These are phyloP conservation scores for Linderniella brevidens DNA, from an alignment of 257 asterid genomes.

Conservation along the genomic window DNA sequence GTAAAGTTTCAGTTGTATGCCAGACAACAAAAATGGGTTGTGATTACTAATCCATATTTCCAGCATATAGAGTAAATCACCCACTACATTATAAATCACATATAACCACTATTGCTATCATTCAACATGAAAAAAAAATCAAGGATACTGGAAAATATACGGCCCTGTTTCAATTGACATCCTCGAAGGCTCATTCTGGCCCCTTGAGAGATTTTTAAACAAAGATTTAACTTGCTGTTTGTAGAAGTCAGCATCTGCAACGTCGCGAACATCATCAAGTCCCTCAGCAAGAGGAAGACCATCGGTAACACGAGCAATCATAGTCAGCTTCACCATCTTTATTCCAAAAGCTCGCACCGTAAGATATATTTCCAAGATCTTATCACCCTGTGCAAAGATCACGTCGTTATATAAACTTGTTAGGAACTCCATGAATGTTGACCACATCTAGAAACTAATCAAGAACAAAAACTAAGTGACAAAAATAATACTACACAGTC, in stretches of 20 bases:
- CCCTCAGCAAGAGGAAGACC: constrained; percentile 92
- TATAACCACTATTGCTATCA: constrained; percentile 2
- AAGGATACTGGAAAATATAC: constrained; percentile 61
- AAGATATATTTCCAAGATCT: constrained; percentile 3
- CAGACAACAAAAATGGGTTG: too few species aligned
- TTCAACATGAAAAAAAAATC: neutral
- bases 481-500: too few species aligned
- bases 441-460: too few species aligned
- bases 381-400: too few species aligned
- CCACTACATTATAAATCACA: neutral
- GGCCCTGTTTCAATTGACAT: constrained; percentile 93
- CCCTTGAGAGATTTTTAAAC: constrained; percentile 80
- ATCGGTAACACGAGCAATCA: constrained; percentile 96
- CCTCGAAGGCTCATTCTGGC: constrained; percentile 78
- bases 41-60: too few species aligned
- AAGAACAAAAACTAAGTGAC: too few species aligned
- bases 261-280: constrained; percentile 81
- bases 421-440: too few species aligned
- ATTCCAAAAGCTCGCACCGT: constrained; percentile 19
- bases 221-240: constrained; percentile 79
- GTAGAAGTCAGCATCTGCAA: constrained; percentile 67
- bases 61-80: too few species aligned
- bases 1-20: too few species aligned
- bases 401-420: too few species aligned
- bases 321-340: constrained; percentile 80